Conservation (phyloP, 352 stramenopile genomes). For the Phytophthora idaei region DNA sequence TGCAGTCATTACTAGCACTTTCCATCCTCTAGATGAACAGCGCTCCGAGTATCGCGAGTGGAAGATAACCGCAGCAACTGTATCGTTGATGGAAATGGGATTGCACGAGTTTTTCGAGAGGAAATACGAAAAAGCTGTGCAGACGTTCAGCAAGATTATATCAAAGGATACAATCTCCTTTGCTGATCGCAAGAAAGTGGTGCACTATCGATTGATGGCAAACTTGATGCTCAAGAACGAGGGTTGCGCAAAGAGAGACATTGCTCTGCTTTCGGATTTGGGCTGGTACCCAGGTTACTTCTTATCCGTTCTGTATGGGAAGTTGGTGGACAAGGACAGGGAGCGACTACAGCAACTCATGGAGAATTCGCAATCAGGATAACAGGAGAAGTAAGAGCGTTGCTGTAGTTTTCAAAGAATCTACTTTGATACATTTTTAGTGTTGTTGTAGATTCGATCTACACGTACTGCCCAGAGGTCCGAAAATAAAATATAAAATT, state of each 20-base stretch:
- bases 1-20: background rate
- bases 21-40: conserved; percentile 5
- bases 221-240: conserved; percentile 11
- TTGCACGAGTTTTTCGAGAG: conserved; percentile 2
- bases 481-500: too few relatives aligned
- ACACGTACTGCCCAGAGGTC: too few relatives aligned
- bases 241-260: background rate
- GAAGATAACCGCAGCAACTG: background rate
- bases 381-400: too few relatives aligned
- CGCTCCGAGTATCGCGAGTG: conserved; percentile 5
- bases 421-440: too few relatives aligned
- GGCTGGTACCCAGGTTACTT: too few relatives aligned
- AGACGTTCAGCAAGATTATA: background rate
- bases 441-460: too few relatives aligned
- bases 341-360: too few relatives aligned
- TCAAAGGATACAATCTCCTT: background rate
- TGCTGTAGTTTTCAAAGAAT: too few relatives aligned
- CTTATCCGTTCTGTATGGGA: too few relatives aligned
- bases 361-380: too few relatives aligned
- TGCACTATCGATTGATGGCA: conserved; percentile 10
- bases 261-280: background rate
- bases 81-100: conserved; percentile 9
- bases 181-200: background rate
- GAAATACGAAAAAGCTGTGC: conserved; percentile 5
- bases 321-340: too few relatives aligned